phyloP scores from a whole-genome alignment of 1,284 basidiomycete genomes.

The Ustilago tritici region DNA sequence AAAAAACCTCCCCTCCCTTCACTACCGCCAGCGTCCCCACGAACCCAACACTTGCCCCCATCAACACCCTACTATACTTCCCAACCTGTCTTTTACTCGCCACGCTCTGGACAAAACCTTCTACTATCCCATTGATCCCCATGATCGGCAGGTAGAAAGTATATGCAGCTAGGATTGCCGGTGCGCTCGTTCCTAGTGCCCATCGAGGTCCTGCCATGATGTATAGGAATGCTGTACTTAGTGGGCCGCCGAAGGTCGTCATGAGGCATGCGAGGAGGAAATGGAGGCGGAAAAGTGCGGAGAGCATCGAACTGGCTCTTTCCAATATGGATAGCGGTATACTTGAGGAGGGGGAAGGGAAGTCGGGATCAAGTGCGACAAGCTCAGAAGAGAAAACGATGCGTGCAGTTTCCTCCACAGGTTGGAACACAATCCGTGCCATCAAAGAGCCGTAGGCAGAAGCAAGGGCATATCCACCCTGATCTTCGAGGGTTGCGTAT shows the following conservation, averaged over 20 bases:
- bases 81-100: slow-evolving; percentile 42
- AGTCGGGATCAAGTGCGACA: slow-evolving; percentile 8
- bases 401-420: slow-evolving; percentile 63
- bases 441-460: slow-evolving; percentile 67
- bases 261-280: slow-evolving; percentile 49
- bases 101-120: slow-evolving; percentile 64
- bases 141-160: slow-evolving; percentile 64
- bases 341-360: background rate
- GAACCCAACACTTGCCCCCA: slow-evolving; percentile 55
- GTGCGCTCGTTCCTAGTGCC: slow-evolving; percentile 54
- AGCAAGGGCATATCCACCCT: slow-evolving; percentile 68
- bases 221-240: slow-evolving; percentile 53
- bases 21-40: slow-evolving; percentile 24
- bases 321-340: slow-evolving; percentile 1
- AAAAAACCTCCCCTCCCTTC: background rate
- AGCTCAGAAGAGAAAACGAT: slow-evolving; percentile 52
- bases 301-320: slow-evolving; percentile 26
- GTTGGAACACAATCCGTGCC: slow-evolving; percentile 66
- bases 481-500: slow-evolving; percentile 60
- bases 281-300: slow-evolving; percentile 51
- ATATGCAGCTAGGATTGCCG: slow-evolving; percentile 59
- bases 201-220: slow-evolving; percentile 62
- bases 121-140: slow-evolving; percentile 65
- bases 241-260: slow-evolving; percentile 55
- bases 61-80: slow-evolving; percentile 53